Evolutionary conservation across 805 yeast genomes (phyloP).

Genomic region (Debaryomyces hansenii): DNA sequence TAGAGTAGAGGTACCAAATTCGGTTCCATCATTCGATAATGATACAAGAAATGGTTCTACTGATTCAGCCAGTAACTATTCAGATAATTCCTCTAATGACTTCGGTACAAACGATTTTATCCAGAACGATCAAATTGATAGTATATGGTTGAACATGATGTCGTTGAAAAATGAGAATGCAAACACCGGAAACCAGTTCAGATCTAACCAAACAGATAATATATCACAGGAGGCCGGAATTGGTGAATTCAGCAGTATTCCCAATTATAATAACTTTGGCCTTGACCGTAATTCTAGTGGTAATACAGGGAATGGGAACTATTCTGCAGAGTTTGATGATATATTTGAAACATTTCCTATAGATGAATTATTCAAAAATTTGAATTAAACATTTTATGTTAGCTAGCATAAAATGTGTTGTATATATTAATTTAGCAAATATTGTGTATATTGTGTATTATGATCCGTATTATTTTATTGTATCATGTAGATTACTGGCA

Average conservation of each 20-base stretch:
- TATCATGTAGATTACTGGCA: not conserved
- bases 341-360: slow-evolving; percentile 10
- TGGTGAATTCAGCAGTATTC: not conserved
- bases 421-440: slow-evolving; percentile 1
- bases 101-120: slow-evolving; percentile 6
- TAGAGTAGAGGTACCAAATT: not conserved
- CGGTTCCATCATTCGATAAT: slow-evolving; percentile 1
- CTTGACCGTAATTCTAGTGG: not conserved
- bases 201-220: not conserved
- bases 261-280: not conserved
- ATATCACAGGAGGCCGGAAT: not conserved
- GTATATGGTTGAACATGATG: slow-evolving; percentile 18
- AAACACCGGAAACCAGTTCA: not conserved
- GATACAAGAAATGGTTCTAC: not conserved
- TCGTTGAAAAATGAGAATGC: slow-evolving; percentile 6
- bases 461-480: not conserved
- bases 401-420: not conserved
- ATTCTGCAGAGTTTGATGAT: not conserved
- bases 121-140: slow-evolving; percentile 15
- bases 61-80: not conserved
- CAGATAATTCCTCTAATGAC: not conserved
- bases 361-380: slow-evolving; percentile 12
- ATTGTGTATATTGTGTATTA: not conserved
- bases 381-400: not conserved
- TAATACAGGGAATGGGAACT: not conserved